phyloP scores from a whole-genome alignment of 768 basidiomycete species.

The Multifurca ochricompacta region DNA sequence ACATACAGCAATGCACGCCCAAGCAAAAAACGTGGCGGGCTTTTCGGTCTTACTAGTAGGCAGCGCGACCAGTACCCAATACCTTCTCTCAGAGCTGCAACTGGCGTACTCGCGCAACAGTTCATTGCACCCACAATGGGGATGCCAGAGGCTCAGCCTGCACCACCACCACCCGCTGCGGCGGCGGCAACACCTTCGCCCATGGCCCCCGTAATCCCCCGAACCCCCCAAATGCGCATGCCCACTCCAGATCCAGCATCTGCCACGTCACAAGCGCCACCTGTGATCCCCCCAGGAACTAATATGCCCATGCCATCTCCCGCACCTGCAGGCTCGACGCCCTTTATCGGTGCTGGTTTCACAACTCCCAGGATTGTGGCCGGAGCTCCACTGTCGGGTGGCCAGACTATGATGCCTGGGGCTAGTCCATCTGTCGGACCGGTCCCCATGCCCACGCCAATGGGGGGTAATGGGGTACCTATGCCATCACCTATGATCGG shows the following conservation, averaged over 20 bases:
- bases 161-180: not conserved
- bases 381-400: not conserved
- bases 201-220: not conserved
- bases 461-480: not conserved
- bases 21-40: slow-evolving; percentile 3
- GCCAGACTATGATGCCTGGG: not conserved
- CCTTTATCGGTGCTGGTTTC: not conserved
- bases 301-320: slow-evolving; percentile 9
- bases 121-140: not conserved
- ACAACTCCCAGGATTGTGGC: not conserved
- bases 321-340: slow-evolving; percentile 9
- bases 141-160: slow-evolving; percentile 7
- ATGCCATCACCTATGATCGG: slow-evolving; percentile 7
- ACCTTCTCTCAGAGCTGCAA: not conserved
- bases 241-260: not conserved
- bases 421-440: not conserved
- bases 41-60: slow-evolving; percentile 2
- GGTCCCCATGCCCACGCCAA: slow-evolving; percentile 7
- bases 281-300: slow-evolving; percentile 1
- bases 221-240: slow-evolving; percentile 8
- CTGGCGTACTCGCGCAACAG: not conserved
- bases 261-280: not conserved
- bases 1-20: not conserved
- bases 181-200: not conserved
- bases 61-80: not conserved